Base-by-base conservation (phyloP, 2,329 filamentous ascomycete genomes). In the Coniella vitis region DNA sequence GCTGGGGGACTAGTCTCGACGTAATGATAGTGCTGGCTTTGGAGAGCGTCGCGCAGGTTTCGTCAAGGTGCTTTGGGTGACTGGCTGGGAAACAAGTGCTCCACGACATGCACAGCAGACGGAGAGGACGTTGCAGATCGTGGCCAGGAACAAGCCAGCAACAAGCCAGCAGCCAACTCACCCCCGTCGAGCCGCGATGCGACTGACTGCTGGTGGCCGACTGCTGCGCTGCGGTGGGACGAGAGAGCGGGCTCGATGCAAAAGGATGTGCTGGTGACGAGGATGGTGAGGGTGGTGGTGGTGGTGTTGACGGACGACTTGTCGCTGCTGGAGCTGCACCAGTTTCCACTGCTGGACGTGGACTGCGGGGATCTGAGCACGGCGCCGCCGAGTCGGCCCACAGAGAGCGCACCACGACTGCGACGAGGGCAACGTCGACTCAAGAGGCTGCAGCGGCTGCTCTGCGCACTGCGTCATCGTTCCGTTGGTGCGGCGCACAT, bases 331-430 rank as follows among this genome's bases (percentile, higher is more conserved):
- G 35, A 37, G 17, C 22, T 31, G 38, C 14, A 16, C 16, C 38
- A 17, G 45, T 46, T 38, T 34, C 41, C 47, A 43, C 50, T 41
- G 37, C 44, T 42, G 46, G 38, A 49, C 31, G 29, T 32, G 22
- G 40, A 34, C 32, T 50, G 51, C 43, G 51, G 47, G 51, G 48
- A 47, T 47, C 48, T 39, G 48, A 25, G 50, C 42, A 42, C 46
- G 41, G 49, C 51, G 45, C 47, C 47, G 51, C 51, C 51, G 51
- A 50, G 51, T 47, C 47, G 47, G 49, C 51, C 47, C 43, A 49
- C 51, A 22, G 17, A 36, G 51, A 36, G 29, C 36, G 47, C 44
- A 53, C 47, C 44, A 37, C 47, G 51, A 50, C 42, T 50, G 43
- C 47, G 47, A 53, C 47, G 47, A 39, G 38, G 48, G 47, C 47